phyloP scores from a whole-genome alignment of 1,284 basidiomycete species.

The Exobasidium rhododendri region DNA sequence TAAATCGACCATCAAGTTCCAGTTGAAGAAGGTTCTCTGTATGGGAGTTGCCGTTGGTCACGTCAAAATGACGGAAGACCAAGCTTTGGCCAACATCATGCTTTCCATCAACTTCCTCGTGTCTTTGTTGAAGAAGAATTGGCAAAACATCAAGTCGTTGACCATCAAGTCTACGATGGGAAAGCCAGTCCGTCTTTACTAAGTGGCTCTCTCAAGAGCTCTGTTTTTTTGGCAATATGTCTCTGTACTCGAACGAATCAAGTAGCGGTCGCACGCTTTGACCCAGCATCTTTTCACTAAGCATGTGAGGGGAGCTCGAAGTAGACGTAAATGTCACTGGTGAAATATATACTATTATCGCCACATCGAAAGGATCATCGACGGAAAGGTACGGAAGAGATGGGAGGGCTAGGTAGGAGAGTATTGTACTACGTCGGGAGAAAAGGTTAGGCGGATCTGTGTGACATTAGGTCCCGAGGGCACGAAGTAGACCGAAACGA shows the following conservation, averaged over 20 bases:
- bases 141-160: constrained; percentile 99
- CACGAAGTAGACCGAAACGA: too few relatives aligned
- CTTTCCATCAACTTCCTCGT: constrained; percentile 99
- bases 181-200: constrained; percentile 92
- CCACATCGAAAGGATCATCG: too few relatives aligned
- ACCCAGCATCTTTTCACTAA: constrained; percentile 28
- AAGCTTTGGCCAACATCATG: constrained; percentile 96
- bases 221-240: background rate
- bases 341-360: too few relatives aligned
- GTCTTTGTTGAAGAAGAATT: constrained; percentile 98
- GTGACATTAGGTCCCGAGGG: too few relatives aligned
- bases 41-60: constrained; percentile 98
- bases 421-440: too few relatives aligned
- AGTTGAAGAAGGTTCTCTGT: constrained; percentile 92
- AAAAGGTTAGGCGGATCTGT: too few relatives aligned
- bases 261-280: constrained; percentile 42
- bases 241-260: constrained; percentile 12
- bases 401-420: too few relatives aligned
- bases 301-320: constrained; percentile 18
- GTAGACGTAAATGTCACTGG: constrained; percentile 1
- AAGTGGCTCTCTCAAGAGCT: constrained; percentile 51
- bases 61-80: constrained; percentile 95
- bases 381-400: too few relatives aligned
- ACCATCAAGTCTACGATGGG: constrained; percentile 99
- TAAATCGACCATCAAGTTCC: constrained; percentile 79